Conservation (phyloP, 768 basidiomycete genomes). For the Symmetrospora coprosmae region DNA sequence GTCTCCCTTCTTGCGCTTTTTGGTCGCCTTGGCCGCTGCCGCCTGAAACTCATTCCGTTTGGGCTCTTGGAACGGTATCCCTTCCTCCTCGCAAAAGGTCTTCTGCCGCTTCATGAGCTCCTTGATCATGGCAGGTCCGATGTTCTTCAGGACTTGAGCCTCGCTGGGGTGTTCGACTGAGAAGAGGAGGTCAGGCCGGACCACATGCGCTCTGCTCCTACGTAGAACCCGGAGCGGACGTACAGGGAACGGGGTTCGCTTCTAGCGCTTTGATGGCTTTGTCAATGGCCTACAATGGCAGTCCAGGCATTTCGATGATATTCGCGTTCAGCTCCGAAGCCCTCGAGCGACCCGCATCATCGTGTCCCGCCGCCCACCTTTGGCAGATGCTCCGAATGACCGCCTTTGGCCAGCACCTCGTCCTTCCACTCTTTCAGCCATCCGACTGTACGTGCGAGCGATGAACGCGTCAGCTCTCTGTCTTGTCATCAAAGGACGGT, state of each 20-base stretch:
- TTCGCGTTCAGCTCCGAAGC: neutral
- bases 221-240: neutral
- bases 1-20: constrained; percentile 7
- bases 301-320: neutral
- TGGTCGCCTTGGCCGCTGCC: constrained; percentile 1
- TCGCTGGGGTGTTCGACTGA: neutral
- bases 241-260: neutral
- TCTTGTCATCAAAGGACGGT: too few relatives aligned
- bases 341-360: neutral
- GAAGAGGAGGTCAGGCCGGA: neutral
- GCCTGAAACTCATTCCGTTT: neutral
- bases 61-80: neutral
- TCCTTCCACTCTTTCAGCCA: constrained; percentile 18
- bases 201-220: neutral
- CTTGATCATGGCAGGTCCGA: neutral
- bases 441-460: too few relatives aligned
- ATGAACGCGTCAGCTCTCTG: too few relatives aligned
- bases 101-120: constrained; percentile 9
- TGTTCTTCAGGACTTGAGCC: neutral
- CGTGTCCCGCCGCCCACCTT: neutral
- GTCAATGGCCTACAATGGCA: neutral
- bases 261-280: constrained; percentile 10
- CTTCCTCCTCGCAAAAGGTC: neutral
- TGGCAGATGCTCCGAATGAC: neutral
- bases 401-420: neutral